These are phyloP conservation scores for Sporothrix luriei DNA, from an alignment of 2,329 filamentous ascomycete genomes.

Conservation along the genomic window DNA sequence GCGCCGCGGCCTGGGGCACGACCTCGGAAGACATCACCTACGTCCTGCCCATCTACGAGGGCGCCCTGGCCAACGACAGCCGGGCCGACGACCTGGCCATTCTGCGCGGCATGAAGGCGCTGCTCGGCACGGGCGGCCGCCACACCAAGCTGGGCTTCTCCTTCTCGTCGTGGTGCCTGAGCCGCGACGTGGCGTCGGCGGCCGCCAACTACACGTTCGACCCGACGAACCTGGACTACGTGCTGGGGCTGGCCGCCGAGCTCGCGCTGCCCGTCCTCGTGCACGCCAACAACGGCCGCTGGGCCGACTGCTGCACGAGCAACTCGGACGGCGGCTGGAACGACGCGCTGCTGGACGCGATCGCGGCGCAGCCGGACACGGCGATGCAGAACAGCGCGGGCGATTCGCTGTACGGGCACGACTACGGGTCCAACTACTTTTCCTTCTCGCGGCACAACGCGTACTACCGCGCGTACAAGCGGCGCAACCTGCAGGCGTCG, in stretches of 20 bases:
- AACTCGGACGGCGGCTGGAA: constrained; percentile 24
- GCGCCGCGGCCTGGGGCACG: constrained; percentile 17
- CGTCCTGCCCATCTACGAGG: constrained; percentile 21
- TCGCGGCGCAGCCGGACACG: constrained; percentile 17
- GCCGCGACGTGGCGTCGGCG: constrained; percentile 8
- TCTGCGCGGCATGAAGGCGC: constrained; percentile 5
- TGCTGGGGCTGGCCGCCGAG: neutral
- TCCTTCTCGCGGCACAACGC: constrained; percentile 15
- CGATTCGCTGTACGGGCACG: constrained; percentile 15
- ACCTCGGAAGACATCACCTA: constrained; percentile 6
- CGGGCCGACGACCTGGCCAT: constrained; percentile 15
- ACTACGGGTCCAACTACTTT: constrained; percentile 9
- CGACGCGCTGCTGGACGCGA: constrained; percentile 22
- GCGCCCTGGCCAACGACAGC: constrained; percentile 23
- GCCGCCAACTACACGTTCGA: constrained; percentile 21
- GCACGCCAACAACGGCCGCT: constrained; percentile 24
- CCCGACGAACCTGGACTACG: constrained; percentile 18
- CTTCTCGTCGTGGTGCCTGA: constrained; percentile 14
- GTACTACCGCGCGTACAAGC: constrained; percentile 7
- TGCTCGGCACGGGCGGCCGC: constrained; percentile 4
- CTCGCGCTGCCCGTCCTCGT: neutral
- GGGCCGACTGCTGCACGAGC: constrained; percentile 21
- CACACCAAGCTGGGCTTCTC: constrained; percentile 20
- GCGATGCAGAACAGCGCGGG: constrained; percentile 11
- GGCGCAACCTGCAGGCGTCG: constrained; percentile 21